phyloP scores from a whole-genome alignment of 148 eudicot genomes.

The Rhododendron ferrugineum region DNA sequence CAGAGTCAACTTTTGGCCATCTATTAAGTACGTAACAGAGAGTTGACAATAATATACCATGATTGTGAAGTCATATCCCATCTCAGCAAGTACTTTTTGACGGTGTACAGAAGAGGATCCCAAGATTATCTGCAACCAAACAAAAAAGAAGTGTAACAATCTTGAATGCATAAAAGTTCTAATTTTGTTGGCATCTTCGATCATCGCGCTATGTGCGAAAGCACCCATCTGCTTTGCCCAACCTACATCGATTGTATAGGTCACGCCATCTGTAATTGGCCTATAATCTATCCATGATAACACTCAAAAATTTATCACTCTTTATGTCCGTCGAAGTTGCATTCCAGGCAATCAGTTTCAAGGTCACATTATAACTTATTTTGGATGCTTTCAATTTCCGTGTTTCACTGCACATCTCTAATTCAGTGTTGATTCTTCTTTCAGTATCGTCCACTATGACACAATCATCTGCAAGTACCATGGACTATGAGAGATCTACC shows the following conservation, averaged over 20 bases:
- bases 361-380: neutral
- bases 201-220: neutral
- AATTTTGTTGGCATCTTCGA: neutral
- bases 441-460: neutral
- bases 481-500: neutral
- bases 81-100: constrained; percentile 57
- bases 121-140: constrained; percentile 55
- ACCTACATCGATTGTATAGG: neutral
- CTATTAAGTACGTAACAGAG: neutral
- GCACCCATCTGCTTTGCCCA: neutral
- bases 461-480: neutral
- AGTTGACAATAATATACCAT: constrained; percentile 38
- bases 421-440: neutral
- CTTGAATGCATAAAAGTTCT: neutral
- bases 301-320: neutral
- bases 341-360: neutral
- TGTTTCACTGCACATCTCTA: neutral
- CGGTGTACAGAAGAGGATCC: constrained; percentile 84
- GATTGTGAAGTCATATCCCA: constrained; percentile 78
- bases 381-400: neutral
- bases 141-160: neutral
- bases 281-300: neutral
- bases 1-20: constrained; percentile 4
- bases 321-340: neutral
- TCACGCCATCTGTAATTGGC: neutral